Evolutionary conservation across 805 yeast genomes (phyloP).

Genomic region (Barnettozyma vustinii): DNA sequence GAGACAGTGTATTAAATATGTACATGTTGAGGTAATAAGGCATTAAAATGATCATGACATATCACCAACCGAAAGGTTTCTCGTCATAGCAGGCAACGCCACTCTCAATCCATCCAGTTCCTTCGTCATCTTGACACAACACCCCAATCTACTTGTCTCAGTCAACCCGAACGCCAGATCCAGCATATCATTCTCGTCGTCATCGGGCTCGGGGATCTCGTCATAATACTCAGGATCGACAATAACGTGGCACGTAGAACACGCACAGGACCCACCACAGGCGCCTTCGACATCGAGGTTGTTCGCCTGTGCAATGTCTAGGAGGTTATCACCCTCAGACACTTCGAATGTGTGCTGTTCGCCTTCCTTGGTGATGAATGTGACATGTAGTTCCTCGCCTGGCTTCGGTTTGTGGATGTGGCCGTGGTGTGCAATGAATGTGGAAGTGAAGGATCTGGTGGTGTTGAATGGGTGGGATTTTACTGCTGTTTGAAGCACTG

Average conservation of each 20-base stretch:
- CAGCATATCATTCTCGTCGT: slow-evolving; percentile 97
- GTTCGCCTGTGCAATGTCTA: slow-evolving; percentile 93
- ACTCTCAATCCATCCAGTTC: slow-evolving; percentile 91
- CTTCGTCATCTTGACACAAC: slow-evolving; percentile 86
- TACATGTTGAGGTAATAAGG: background rate
- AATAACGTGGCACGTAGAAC: slow-evolving; percentile 95
- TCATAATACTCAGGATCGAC: slow-evolving; percentile 95
- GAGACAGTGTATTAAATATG: background rate
- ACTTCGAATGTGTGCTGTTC: slow-evolving; percentile 76
- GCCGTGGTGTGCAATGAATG: slow-evolving; percentile 49
- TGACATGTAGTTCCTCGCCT: slow-evolving; percentile 84
- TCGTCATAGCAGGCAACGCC: slow-evolving; percentile 95
- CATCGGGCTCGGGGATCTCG: slow-evolving; percentile 87
- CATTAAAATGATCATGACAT: slow-evolving; percentile 38
- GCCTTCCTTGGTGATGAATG: slow-evolving; percentile 91
- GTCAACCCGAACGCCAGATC: slow-evolving; percentile 96
- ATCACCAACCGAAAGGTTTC: slow-evolving; percentile 82
- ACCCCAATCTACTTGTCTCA: slow-evolving; percentile 93
- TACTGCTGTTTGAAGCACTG: background rate
- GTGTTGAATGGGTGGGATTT: background rate
- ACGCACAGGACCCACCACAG: slow-evolving; percentile 98
- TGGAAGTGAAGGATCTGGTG: slow-evolving; percentile 27
- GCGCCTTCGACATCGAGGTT: slow-evolving; percentile 97
- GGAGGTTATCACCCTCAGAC: slow-evolving; percentile 83
- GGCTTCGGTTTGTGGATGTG: slow-evolving; percentile 87